Evolutionary conservation across 352 stramenopile species (phyloP).

Genomic region (Phytophthora sp.): DNA sequence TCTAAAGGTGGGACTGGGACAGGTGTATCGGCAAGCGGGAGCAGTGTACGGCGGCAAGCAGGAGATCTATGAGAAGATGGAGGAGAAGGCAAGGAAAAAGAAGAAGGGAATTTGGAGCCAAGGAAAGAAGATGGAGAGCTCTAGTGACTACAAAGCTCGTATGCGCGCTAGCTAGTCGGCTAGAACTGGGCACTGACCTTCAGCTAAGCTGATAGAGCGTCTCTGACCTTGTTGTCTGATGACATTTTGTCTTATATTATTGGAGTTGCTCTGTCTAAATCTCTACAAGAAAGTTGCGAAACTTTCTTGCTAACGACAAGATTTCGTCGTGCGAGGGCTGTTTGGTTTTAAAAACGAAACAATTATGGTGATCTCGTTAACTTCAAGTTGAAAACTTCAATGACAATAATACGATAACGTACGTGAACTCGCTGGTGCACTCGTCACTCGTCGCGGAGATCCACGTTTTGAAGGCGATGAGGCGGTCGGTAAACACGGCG

Average conservation of each 20-base stretch:
- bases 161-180: slow-evolving; percentile 57
- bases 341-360: neutral
- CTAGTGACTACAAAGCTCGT: slow-evolving; percentile 80
- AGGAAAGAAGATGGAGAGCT: slow-evolving; percentile 72
- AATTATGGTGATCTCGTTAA: neutral
- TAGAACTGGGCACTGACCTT: too few species aligned
- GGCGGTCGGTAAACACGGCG: slow-evolving; percentile 29
- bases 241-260: slow-evolving; percentile 28
- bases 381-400: too few species aligned
- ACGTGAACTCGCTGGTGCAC: slow-evolving; percentile 37
- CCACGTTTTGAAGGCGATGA: slow-evolving; percentile 30
- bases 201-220: too few species aligned
- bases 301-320: slow-evolving; percentile 26
- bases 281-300: neutral
- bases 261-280: slow-evolving; percentile 16
- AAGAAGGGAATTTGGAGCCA: slow-evolving; percentile 84
- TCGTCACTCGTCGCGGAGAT: slow-evolving; percentile 34
- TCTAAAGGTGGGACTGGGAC: slow-evolving; percentile 69
- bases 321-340: slow-evolving; percentile 33
- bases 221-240: too few species aligned
- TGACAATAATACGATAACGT: too few species aligned
- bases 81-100: slow-evolving; percentile 64
- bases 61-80: slow-evolving; percentile 69
- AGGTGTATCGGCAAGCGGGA: slow-evolving; percentile 79
- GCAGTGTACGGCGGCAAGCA: slow-evolving; percentile 83